Percentiles rank a stretch among this genome's conserved stretches.
Conservation (phyloP, 108 stramenopile genomes). For the Tribonema minus region DNA sequence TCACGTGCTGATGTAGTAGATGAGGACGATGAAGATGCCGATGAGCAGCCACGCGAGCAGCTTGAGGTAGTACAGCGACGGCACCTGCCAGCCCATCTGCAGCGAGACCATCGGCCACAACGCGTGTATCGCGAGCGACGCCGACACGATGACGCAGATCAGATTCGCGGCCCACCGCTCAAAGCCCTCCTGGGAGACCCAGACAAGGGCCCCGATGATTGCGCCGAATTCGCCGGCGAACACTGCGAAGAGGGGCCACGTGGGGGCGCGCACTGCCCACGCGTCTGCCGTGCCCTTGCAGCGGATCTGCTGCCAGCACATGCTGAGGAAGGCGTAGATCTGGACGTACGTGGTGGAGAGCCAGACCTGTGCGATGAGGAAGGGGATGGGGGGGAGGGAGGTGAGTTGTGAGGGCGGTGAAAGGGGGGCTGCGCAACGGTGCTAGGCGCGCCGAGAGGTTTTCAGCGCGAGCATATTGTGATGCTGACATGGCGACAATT, state of each 20-base stretch:
- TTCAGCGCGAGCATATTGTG: no score
- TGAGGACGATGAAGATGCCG: no score
- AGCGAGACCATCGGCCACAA: conserved; percentile 44
- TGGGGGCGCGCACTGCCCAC: background rate
- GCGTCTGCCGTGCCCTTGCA: background rate
- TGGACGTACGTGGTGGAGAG: conserved; percentile 41
- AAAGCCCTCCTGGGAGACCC: conserved; percentile 28
- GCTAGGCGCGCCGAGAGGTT: no score
- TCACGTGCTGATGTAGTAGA: no score
- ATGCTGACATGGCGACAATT: no score
- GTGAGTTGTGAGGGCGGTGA: no score
- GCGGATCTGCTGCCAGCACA: background rate
- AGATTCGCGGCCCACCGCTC: conserved; percentile 16
- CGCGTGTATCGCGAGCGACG: conserved; percentile 25
- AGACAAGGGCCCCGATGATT: background rate
- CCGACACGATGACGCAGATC: conserved; percentile 14
- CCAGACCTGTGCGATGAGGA: no score
- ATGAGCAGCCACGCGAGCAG: no score
- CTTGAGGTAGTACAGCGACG: conserved; percentile 43
- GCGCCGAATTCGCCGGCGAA: background rate
- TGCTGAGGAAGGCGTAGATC: conserved; percentile 38
- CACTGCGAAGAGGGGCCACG: background rate
- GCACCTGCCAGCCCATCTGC: conserved; percentile 15
- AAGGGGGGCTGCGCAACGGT: no score
- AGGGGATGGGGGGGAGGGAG: no score